Conservation (phyloP, 441 rosid species). For the Mallotus japonicus region DNA sequence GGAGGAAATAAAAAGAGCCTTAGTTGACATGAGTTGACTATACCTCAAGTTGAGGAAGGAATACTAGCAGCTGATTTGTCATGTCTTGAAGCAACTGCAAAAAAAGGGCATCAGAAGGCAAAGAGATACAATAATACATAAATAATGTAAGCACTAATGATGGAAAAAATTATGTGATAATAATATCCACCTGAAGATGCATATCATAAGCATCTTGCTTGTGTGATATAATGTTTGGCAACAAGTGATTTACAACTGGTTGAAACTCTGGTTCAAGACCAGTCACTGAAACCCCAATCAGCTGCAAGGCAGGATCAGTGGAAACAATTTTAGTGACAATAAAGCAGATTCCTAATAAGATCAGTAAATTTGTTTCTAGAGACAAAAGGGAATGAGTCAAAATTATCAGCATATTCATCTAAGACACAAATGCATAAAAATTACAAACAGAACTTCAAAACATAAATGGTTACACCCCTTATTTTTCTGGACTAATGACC, state of each 20-base stretch:
- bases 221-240: conserved; percentile 67
- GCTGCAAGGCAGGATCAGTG: conserved; percentile 40
- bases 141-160: conserved; percentile 14
- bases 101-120: conserved; percentile 40
- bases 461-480: not conserved
- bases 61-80: conserved; percentile 57
- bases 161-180: conserved; percentile 13
- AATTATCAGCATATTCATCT: not conserved
- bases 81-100: conserved; percentile 85
- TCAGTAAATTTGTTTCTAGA: not conserved
- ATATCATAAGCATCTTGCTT: conserved; percentile 72
- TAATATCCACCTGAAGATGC: conserved; percentile 72
- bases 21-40: conserved; percentile 19
- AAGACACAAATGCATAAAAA: not conserved
- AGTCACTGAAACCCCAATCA: conserved; percentile 70
- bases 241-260: conserved; percentile 74
- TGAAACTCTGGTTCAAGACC: conserved; percentile 92
- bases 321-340: conserved; percentile 18
- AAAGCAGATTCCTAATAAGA: conserved; percentile 16
- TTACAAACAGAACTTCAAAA: not conserved
- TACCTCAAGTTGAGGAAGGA: conserved; percentile 95
- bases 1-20: conserved; percentile 16
- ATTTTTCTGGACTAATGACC: not conserved
- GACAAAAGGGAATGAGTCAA: not conserved
- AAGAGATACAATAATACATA: conserved; percentile 25